Conservation (phyloP, 768 basidiomycete species). For the Terana coerulea region DNA sequence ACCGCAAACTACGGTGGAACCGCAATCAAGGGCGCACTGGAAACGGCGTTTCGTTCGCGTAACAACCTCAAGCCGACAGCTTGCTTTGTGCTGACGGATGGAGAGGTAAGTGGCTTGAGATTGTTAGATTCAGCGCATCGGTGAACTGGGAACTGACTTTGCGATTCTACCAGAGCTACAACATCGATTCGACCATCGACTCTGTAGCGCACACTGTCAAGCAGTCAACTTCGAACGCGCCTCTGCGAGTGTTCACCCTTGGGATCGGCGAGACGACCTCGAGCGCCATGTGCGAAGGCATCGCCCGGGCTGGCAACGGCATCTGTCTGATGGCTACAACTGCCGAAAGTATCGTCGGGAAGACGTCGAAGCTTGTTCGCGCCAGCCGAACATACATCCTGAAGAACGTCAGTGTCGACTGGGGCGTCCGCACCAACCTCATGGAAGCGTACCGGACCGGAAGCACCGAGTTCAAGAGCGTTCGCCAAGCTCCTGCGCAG, state of each 20-base stretch:
- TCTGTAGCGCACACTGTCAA: slow-evolving; percentile 31
- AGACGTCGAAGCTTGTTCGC: slow-evolving; percentile 46
- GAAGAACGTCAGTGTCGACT: slow-evolving; percentile 44
- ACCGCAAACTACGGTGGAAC: slow-evolving; percentile 47
- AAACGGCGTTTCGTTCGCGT: slow-evolving; percentile 34
- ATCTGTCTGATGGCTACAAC: slow-evolving; percentile 42
- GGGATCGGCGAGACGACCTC: slow-evolving; percentile 54
- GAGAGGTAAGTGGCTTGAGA: slow-evolving; percentile 32
- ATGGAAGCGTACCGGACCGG: not conserved
- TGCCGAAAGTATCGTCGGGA: slow-evolving; percentile 43
- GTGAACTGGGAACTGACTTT: not conserved
- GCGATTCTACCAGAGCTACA: slow-evolving; percentile 2
- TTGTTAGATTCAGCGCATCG: not conserved
- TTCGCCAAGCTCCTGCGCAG: slow-evolving; percentile 30
- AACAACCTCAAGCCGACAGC: slow-evolving; percentile 36
- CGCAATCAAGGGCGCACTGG: slow-evolving; percentile 41
- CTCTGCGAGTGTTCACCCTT: slow-evolving; percentile 51
- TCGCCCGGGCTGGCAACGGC: slow-evolving; percentile 55
- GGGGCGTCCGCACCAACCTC: slow-evolving; percentile 26
- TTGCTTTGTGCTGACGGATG: slow-evolving; percentile 59
- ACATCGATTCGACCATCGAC: slow-evolving; percentile 18
- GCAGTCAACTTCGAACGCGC: slow-evolving; percentile 25
- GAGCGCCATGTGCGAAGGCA: slow-evolving; percentile 45
- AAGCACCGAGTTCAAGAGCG: slow-evolving; percentile 5
- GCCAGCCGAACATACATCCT: slow-evolving; percentile 48